These are phyloP conservation scores for Magnusiomyces sp. DNA, from an alignment of 1,139 yeast species.

Conservation along the genomic window DNA sequence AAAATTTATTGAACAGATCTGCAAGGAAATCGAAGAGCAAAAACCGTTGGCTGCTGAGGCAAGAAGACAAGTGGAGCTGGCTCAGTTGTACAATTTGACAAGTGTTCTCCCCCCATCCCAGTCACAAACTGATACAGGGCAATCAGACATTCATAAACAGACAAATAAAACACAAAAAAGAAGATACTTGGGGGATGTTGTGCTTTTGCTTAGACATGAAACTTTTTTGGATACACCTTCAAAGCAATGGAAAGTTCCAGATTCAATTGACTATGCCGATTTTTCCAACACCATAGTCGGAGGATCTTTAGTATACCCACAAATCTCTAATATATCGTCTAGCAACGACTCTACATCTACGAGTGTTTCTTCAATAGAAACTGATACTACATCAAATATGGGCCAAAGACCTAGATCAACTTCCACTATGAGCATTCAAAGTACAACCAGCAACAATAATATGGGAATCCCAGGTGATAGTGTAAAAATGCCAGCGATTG, in stretches of 20 bases:
- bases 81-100: conserved; percentile 5
- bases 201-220: conserved; percentile 9
- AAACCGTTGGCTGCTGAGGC: conserved; percentile 12
- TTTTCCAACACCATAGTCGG: no score
- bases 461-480: no score
- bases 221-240: conserved; percentile 8
- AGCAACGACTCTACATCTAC: no score
- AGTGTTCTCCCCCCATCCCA: not conserved
- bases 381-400: no score
- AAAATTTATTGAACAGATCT: conserved; percentile 7
- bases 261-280: conserved; percentile 10
- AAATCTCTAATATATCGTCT: no score
- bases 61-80: conserved; percentile 11
- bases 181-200: conserved; percentile 12
- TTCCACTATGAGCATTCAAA: no score
- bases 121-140: not conserved
- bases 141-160: not conserved
- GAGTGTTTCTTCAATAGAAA: no score
- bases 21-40: conserved; percentile 10
- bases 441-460: no score
- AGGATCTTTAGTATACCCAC: no score
- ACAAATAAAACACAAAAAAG: not conserved
- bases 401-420: no score
- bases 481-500: no score
- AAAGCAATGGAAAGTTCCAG: conserved; percentile 6